Evolutionary conservation across 805 yeast genomes (phyloP), one percentile per base, ranked within the genome.

Genomic region (Metschnikowia peoriensis): DNA sequence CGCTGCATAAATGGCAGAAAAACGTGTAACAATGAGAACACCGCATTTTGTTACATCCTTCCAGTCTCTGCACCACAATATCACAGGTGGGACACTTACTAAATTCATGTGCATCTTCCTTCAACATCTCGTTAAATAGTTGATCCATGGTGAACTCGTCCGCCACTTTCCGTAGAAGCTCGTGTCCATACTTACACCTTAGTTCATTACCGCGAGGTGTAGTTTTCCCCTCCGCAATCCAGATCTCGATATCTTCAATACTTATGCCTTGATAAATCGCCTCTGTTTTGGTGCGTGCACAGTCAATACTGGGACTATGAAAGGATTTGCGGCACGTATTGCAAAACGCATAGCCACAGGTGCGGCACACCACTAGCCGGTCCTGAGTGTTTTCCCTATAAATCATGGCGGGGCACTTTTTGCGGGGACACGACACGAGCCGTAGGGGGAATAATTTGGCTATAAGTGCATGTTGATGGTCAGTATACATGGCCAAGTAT

Each of bases 1-100:
- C n/a, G n/a, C n/a, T n/a, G n/a, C n/a, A n/a, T n/a, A n/a, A 42
- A 53, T 78, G 80, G 61, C 89, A 84, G 56, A 84, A 84, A 41
- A 65, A 59, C 0, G 77, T 68, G 5, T 59, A 56, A 55, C 89
- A 84, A 6, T 74, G 66, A 0, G 71, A 56, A 59, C 89, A 84
- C 38, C 70, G 72, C 85, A 84, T 82, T 59, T 81, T 82, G 60
- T 83, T 84, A 63, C 88, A 84, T 6, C 88, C 89, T 57, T 83
- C 87, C 27, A 76, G 68, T 52, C 81, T 75, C 53, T 82, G 81
- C 6, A 82, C 76, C 7, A 76, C 76, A 1, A 76, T 60, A 14
- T 65, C 63, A 60, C 88, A 84, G 4, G 65, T 63, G 0, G 89
- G 88, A 56, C 88, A 84, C 48, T 71, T 64, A 17, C 71, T 73